Conservation (phyloP, 2,329 filamentous ascomycete species). For the Hortaea werneckii region DNA sequence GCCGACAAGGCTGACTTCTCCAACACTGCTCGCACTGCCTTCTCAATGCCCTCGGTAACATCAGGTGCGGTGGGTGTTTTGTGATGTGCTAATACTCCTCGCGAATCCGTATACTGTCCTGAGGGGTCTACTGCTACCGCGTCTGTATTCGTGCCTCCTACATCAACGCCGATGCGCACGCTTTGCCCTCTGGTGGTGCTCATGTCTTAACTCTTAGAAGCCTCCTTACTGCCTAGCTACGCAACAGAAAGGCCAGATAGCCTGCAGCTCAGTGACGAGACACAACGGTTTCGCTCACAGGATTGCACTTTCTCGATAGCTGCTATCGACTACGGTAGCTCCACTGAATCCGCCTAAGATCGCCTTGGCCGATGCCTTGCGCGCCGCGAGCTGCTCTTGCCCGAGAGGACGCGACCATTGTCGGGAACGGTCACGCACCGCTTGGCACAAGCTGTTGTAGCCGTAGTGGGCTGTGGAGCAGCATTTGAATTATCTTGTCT, state of each 20-base stretch:
- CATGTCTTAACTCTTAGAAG: not conserved
- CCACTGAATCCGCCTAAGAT: no score
- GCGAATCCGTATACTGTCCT: constrained; percentile 13
- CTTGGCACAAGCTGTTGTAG: no score
- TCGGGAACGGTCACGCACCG: no score
- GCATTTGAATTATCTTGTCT: no score
- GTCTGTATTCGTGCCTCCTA: constrained; percentile 29
- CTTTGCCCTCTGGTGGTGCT: constrained; percentile 7
- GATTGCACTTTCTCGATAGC: no score
- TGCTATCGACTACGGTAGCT: no score
- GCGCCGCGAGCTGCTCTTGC: no score
- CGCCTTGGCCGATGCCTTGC: no score
- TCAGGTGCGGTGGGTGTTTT: constrained; percentile 33
- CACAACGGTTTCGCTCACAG: no score
- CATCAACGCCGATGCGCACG: constrained; percentile 35
- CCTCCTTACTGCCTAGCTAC: not conserved
- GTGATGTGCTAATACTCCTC: constrained; percentile 23
- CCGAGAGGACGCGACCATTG: no score
- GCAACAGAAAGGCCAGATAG: not conserved
- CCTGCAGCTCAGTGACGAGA: not conserved
- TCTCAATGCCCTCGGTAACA: constrained; percentile 33
- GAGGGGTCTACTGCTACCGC: constrained; percentile 23
- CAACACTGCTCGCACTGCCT: constrained; percentile 28
- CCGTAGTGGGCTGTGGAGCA: no score
- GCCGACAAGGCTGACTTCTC: constrained; percentile 23